phyloP scores from a whole-genome alignment of 192 early-diverging fungal genomes.

The Linderina pennispora region DNA sequence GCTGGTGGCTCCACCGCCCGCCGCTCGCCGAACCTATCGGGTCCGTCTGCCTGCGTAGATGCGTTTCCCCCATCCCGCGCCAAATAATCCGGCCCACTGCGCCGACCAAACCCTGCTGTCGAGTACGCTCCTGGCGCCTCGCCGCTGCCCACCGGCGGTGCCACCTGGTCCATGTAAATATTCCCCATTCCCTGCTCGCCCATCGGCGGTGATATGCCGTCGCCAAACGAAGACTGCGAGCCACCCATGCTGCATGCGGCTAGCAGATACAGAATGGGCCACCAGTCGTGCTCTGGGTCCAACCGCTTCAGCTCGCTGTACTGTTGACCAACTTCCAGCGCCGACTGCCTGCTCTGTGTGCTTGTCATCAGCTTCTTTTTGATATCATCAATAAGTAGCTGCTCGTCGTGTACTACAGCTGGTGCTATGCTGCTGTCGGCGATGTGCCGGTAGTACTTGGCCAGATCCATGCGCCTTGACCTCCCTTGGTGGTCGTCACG shows the following conservation, averaged over 20 bases:
- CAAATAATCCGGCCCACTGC: no score
- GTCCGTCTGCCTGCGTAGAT: no score
- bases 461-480: constrained; percentile 12
- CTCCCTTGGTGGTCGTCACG: constrained; percentile 10
- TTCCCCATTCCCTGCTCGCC: background rate
- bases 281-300: constrained; percentile 31
- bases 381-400: constrained; percentile 23
- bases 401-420: constrained; percentile 8
- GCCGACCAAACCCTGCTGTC: no score
- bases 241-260: constrained; percentile 20
- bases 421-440: constrained; percentile 34
- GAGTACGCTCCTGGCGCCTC: no score
- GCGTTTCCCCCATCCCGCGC: no score
- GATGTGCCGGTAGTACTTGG: constrained; percentile 28
- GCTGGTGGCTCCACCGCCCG: no score
- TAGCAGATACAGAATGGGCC: constrained; percentile 38
- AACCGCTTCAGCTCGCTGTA: constrained; percentile 24
- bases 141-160: no score
- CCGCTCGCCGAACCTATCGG: no score
- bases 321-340: constrained; percentile 22
- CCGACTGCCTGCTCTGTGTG: constrained; percentile 12
- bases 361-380: constrained; percentile 18
- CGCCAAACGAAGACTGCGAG: background rate
- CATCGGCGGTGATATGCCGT: constrained; percentile 4
- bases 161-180: background rate